Evolutionary conservation across 2,329 filamentous ascomycete genomes (phyloP).

Genomic region (Esteya vermicola): DNA sequence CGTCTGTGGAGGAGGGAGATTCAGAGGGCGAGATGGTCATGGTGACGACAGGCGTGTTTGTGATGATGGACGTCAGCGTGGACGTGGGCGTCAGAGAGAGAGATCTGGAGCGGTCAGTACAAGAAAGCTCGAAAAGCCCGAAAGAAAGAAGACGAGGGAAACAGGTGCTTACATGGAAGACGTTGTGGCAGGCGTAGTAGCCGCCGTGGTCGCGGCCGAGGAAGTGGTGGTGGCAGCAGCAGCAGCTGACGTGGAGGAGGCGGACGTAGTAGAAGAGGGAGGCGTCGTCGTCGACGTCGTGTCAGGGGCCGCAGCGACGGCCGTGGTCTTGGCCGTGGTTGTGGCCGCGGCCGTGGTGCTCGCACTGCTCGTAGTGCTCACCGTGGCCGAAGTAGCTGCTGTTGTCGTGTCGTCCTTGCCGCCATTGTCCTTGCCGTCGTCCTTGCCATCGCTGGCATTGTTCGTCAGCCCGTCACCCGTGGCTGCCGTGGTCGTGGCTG

Average conservation of each 20-base stretch:
- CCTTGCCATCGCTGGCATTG: no score
- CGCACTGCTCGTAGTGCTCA: neutral
- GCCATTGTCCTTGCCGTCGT: no score
- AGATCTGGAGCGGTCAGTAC: neutral
- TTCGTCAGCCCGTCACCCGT: no score
- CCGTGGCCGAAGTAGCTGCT: neutral
- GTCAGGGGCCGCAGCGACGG: neutral
- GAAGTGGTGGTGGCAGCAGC: neutral
- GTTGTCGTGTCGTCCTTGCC: neutral
- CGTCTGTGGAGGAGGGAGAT: neutral
- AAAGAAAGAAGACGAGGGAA: no score
- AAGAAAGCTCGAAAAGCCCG: no score
- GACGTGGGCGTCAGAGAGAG: neutral
- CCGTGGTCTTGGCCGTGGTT: neutral
- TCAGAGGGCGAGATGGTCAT: conserved; percentile 1
- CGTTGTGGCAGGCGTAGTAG: neutral
- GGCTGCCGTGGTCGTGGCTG: neutral
- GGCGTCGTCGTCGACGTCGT: neutral
- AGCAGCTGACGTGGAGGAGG: neutral
- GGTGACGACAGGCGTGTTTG: conserved; percentile 3
- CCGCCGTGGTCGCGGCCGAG: neutral
- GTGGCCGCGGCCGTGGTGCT: no score
- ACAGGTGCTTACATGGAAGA: neutral
- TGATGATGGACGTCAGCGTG: conserved; percentile 6
- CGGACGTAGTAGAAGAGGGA: neutral